These are phyloP conservation scores for Cyberlindnera petersonii DNA, from an alignment of 805 yeast genomes.

Conservation along the genomic window DNA sequence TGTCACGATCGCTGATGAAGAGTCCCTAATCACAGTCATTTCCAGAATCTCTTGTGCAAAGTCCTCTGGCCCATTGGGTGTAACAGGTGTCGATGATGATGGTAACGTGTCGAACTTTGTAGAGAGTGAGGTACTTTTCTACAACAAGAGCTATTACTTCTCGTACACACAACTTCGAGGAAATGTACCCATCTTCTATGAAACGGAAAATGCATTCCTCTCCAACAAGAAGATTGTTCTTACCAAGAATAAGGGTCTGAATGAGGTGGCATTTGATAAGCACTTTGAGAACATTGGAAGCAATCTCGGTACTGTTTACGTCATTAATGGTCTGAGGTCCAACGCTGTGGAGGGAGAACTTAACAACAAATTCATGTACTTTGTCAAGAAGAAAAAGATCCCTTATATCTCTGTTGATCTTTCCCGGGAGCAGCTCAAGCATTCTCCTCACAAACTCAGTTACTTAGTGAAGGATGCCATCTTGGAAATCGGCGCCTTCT, in stretches of 20 bases:
- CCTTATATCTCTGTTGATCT: conserved; percentile 36
- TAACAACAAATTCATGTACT: conserved; percentile 54
- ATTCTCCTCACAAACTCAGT: conserved; percentile 38
- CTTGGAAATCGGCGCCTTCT: conserved; percentile 79
- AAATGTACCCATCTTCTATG: conserved; percentile 93
- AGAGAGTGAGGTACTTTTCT: conserved; percentile 80
- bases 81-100: conserved; percentile 86
- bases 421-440: conserved; percentile 33
- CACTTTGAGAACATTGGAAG: conserved; percentile 71
- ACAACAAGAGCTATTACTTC: conserved; percentile 46
- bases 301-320: conserved; percentile 81
- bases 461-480: conserved; percentile 60
- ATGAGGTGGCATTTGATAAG: conserved; percentile 80
- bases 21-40: conserved; percentile 59
- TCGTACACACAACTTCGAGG: conserved; percentile 87
- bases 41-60: conserved; percentile 88
- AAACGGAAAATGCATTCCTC: conserved; percentile 68
- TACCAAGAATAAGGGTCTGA: conserved; percentile 75
- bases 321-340: conserved; percentile 66
- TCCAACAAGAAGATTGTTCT: conserved; percentile 70
- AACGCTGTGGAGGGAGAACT: conserved; percentile 72
- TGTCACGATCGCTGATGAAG: conserved; percentile 26
- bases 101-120: conserved; percentile 91
- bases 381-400: conserved; percentile 38
- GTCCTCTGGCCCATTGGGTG: conserved; percentile 82